These are phyloP conservation scores for Knufia petricola DNA, from an alignment of 2,329 filamentous ascomycete species.

Conservation along the genomic window DNA sequence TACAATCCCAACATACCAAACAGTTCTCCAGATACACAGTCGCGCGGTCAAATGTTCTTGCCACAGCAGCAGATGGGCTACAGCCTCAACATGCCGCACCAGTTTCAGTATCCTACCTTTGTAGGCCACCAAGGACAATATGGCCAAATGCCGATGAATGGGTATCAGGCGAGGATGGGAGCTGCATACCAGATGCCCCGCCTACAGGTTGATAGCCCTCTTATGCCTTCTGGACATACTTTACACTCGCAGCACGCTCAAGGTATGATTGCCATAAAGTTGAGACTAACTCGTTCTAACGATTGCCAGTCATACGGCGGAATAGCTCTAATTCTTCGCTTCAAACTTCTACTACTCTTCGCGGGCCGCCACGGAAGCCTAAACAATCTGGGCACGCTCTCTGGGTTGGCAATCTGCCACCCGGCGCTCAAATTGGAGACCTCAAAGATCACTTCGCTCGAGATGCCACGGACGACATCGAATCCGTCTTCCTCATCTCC, in stretches of 20 bases:
- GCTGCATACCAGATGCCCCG: conserved; percentile 16
- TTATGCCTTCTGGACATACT: conserved; percentile 5
- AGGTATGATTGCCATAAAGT: conserved; percentile 12
- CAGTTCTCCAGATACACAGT: neutral
- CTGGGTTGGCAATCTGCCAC: conserved; percentile 91
- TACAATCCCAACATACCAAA: conserved; percentile 2
- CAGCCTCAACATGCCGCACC: conserved; percentile 4
- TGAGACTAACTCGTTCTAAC: neutral
- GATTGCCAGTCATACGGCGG: conserved; percentile 10
- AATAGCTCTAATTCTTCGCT: conserved; percentile 22
- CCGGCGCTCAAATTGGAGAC: conserved; percentile 67
- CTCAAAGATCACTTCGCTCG: conserved; percentile 86
- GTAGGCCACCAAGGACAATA: neutral
- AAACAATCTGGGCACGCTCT: conserved; percentile 73
- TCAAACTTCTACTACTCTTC: conserved; percentile 31
- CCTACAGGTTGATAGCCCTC: conserved; percentile 15
- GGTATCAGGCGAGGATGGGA: conserved; percentile 10
- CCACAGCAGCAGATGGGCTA: neutral
- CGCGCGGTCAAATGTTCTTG: neutral
- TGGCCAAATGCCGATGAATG: neutral
- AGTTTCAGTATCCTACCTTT: conserved; percentile 6
- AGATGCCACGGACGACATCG: conserved; percentile 63
- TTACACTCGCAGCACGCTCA: conserved; percentile 14
- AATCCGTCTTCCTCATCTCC: conserved; percentile 86
- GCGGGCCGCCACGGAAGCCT: conserved; percentile 58